Percentiles rank a stretch among this genome's conserved stretches.
phyloP scores from a whole-genome alignment of 2,329 filamentous ascomycete genomes.

The Diaporthe helianthi region DNA sequence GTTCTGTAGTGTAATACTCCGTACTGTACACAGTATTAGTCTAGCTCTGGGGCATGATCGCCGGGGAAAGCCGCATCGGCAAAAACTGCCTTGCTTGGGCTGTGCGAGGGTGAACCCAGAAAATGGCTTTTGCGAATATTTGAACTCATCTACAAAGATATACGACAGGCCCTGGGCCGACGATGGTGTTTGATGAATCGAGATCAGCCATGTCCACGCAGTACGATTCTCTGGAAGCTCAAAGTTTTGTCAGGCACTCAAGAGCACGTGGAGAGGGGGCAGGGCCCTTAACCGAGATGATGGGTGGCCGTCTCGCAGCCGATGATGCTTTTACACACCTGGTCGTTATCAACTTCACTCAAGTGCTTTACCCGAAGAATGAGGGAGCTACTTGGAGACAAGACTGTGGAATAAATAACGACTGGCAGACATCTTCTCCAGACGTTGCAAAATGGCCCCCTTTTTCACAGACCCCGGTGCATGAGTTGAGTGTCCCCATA shows the following conservation, averaged over 20 bases:
- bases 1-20: neutral
- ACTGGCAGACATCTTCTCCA: neutral
- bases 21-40: neutral
- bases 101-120: constrained; percentile 7
- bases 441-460: neutral
- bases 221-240: neutral
- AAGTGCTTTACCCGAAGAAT: neutral
- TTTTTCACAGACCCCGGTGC: constrained; percentile 10
- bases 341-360: neutral
- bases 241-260: neutral
- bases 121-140: neutral
- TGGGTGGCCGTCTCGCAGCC: neutral
- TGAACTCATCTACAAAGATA: neutral
- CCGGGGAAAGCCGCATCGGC: constrained; percentile 9
- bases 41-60: constrained; percentile 13
- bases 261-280: neutral
- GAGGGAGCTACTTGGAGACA: neutral
- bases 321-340: neutral
- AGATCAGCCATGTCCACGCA: neutral
- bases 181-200: neutral
- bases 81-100: neutral
- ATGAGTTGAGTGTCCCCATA: neutral
- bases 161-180: neutral
- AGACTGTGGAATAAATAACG: neutral
- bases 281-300: neutral